Conservation (phyloP, 2,329 filamentous ascomycete species). For the Xylaria hypoxylon region DNA sequence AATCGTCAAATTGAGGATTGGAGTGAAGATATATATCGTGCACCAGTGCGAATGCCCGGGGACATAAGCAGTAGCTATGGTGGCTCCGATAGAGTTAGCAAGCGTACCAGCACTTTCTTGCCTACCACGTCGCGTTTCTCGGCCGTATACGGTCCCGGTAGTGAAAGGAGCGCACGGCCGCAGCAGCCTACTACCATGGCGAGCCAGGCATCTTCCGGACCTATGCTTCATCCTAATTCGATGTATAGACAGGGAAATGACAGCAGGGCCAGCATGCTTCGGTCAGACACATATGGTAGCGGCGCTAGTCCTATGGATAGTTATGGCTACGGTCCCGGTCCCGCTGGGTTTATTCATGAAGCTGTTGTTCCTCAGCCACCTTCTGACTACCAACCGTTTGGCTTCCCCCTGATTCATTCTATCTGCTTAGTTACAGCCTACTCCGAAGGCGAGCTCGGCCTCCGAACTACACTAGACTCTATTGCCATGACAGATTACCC, state of each 20-base stretch:
- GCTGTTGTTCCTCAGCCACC: slow-evolving; percentile 95
- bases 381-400: slow-evolving; percentile 96
- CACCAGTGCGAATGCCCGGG: slow-evolving; percentile 82
- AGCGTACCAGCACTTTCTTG: slow-evolving; percentile 84
- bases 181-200: slow-evolving; percentile 90
- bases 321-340: slow-evolving; percentile 84
- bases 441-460: slow-evolving; percentile 92
- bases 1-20: slow-evolving; percentile 97
- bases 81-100: slow-evolving; percentile 76
- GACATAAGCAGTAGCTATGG: slow-evolving; percentile 75
- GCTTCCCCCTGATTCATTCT: slow-evolving; percentile 91
- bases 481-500: slow-evolving; percentile 98
- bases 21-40: slow-evolving; percentile 96
- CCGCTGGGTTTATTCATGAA: slow-evolving; percentile 95
- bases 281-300: slow-evolving; percentile 65
- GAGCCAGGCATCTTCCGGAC: slow-evolving; percentile 81
- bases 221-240: slow-evolving; percentile 75
- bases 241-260: slow-evolving; percentile 77
- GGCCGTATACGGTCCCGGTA: slow-evolving; percentile 76
- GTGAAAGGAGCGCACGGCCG: slow-evolving; percentile 68
- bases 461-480: slow-evolving; percentile 94
- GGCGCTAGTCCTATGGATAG: slow-evolving; percentile 72
- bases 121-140: slow-evolving; percentile 96
- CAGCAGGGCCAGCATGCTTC: slow-evolving; percentile 73
- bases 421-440: slow-evolving; percentile 97